These are phyloP conservation scores for Starmerella potacharoeniae DNA, from an alignment of 805 yeast species.

Conservation along the genomic window DNA sequence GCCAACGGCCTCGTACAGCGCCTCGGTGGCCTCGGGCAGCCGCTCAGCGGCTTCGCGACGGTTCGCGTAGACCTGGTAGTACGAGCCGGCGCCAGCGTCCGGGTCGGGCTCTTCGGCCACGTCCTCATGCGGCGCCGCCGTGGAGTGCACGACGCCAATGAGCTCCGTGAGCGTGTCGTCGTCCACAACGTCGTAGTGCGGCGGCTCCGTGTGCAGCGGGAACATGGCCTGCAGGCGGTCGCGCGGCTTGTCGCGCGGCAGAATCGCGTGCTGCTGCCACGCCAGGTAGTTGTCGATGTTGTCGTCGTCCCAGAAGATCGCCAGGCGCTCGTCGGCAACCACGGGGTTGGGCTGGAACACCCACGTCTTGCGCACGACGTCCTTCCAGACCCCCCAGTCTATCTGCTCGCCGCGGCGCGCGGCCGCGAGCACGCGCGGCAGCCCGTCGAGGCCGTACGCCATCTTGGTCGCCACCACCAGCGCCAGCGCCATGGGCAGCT, in stretches of 20 bases:
- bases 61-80: constrained; percentile 2
- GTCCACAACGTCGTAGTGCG: background rate
- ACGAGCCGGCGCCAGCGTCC: background rate
- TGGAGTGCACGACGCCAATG: constrained; percentile 3
- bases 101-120: background rate
- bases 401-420: constrained; percentile 10
- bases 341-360: constrained; percentile 20
- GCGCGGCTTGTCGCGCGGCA: background rate
- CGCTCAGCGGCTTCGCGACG: background rate
- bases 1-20: constrained; percentile 3
- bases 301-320: constrained; percentile 40
- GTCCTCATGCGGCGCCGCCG: background rate
- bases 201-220: constrained; percentile 12
- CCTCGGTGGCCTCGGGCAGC: constrained; percentile 11
- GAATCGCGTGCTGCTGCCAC: constrained; percentile 33
- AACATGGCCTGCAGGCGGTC: constrained; percentile 20
- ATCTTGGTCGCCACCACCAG: constrained; percentile 15
- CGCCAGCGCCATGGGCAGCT: constrained; percentile 10
- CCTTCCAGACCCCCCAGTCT: constrained; percentile 30
- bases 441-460: constrained; percentile 24
- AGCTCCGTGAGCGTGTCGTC: constrained; percentile 11
- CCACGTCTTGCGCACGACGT: constrained; percentile 25
- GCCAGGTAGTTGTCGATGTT: constrained; percentile 39
- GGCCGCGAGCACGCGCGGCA: constrained; percentile 6
- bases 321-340: constrained; percentile 28